A percentile compares a stretch with the other conserved stretches of the same genome.
phyloP scores from a whole-genome alignment of 805 yeast genomes.

The Candida vaughaniae region DNA sequence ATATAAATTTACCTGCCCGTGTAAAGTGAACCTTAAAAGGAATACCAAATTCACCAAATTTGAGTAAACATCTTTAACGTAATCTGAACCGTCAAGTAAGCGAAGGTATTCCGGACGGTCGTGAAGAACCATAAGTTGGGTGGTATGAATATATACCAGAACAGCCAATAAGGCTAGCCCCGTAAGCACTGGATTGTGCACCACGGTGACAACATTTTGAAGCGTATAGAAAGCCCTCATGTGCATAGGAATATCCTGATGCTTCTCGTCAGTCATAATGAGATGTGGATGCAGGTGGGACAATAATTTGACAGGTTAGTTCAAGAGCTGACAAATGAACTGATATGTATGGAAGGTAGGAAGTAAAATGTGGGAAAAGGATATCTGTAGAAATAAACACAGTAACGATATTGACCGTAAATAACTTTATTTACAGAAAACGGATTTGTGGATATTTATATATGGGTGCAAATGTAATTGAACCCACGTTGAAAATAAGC shows the following conservation, averaged over 20 bases:
- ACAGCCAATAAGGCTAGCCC: conserved; percentile 1
- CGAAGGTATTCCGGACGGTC: not conserved
- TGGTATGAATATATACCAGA: not conserved
- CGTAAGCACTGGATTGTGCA: conserved; percentile 3
- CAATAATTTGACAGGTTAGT: no score
- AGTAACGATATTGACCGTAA: no score
- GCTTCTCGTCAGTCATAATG: no score
- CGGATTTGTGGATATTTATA: no score
- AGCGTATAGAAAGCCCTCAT: conserved; percentile 4
- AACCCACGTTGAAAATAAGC: no score
- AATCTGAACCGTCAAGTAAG: conserved; percentile 1
- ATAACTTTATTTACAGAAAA: no score
- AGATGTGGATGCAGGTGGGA: no score
- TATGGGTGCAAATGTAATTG: no score
- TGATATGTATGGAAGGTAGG: no score
- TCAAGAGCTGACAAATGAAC: no score
- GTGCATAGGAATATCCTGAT: conserved; percentile 4
- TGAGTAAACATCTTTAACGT: conserved; percentile 21
- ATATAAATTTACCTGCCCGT: conserved; percentile 9
- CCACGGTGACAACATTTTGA: not conserved
- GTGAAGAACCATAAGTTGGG: not conserved
- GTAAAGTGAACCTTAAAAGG: conserved; percentile 23
- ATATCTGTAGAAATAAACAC: no score
- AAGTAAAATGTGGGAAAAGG: no score
- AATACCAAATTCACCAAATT: conserved; percentile 28